These are phyloP conservation scores for Verticillium tricorpus DNA, from an alignment of 2,329 filamentous ascomycete genomes.

Conservation along the genomic window DNA sequence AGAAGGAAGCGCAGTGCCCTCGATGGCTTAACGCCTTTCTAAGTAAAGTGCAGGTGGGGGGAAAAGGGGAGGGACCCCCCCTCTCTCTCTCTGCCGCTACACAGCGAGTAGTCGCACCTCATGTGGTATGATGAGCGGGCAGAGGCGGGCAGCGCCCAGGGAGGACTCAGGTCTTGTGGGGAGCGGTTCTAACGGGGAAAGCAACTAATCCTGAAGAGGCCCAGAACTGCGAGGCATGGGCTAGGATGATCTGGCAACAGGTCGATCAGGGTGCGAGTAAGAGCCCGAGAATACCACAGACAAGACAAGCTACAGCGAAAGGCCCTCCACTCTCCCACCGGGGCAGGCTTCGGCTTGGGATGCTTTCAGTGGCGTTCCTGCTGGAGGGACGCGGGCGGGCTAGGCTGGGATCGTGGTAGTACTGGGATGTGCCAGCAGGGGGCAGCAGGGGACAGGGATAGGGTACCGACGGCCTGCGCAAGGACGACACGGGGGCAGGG, in stretches of 20 bases:
- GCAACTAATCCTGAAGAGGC: slow-evolving; percentile 32
- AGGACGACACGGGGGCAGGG: not conserved
- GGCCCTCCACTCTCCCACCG: slow-evolving; percentile 10
- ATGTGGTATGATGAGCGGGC: slow-evolving; percentile 17
- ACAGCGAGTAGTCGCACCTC: slow-evolving; percentile 20
- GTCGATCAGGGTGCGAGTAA: slow-evolving; percentile 20
- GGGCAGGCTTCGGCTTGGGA: slow-evolving; percentile 8
- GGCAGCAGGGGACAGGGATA: slow-evolving; percentile 23
- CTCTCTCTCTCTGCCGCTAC: slow-evolving; percentile 16
- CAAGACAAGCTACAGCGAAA: slow-evolving; percentile 5
- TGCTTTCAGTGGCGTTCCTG: slow-evolving; percentile 16
- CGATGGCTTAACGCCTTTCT: slow-evolving; percentile 25
- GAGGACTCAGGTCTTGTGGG: slow-evolving; percentile 9
- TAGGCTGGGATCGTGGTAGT: slow-evolving; percentile 12
- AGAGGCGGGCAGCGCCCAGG: not conserved
- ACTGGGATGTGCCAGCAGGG: slow-evolving; percentile 9
- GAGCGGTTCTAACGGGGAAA: slow-evolving; percentile 20
- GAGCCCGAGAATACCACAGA: slow-evolving; percentile 5
- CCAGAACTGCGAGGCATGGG: slow-evolving; percentile 31
- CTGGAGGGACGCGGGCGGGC: slow-evolving; percentile 12
- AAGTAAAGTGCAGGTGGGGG: slow-evolving; percentile 11
- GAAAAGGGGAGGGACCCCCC: not conserved
- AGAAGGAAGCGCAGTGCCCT: slow-evolving; percentile 17
- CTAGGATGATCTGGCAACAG: slow-evolving; percentile 27
- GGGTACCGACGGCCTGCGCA: slow-evolving; percentile 16